A percentile compares a stretch with the other conserved stretches of the same genome.
Conservation (phyloP, 1,284 basidiomycete species). For the Schizophyllum amplum region DNA sequence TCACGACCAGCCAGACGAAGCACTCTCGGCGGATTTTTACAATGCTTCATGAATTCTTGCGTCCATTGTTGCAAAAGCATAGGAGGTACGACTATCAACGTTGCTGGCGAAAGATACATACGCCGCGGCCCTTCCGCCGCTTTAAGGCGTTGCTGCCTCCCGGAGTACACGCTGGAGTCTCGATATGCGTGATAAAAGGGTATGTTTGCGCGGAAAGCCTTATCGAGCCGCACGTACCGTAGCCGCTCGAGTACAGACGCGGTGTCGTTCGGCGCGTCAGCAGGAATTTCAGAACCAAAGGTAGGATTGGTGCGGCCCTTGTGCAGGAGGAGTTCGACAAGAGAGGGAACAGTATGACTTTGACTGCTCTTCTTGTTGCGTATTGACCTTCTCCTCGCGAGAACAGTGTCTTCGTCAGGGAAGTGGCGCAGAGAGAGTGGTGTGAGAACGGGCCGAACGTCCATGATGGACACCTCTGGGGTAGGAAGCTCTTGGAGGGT, state of each 20-base stretch:
- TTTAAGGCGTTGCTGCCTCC: neutral
- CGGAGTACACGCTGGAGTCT: conserved; percentile 12
- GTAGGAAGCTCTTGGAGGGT: conserved; percentile 51
- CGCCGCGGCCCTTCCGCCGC: conserved; percentile 30
- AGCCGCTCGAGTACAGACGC: neutral
- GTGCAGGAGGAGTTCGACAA: conserved; percentile 57
- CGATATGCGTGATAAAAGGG: conserved; percentile 59
- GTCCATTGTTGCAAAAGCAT: conserved; percentile 77
- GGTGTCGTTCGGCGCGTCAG: neutral
- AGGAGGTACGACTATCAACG: conserved; percentile 71
- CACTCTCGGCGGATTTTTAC: conserved; percentile 46
- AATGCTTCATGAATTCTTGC: conserved; percentile 72
- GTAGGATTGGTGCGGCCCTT: conserved; percentile 33
- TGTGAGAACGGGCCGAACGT: conserved; percentile 47
- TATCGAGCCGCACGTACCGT: neutral
- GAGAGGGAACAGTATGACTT: conserved; percentile 38
- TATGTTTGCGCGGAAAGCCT: conserved; percentile 33
- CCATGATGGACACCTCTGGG: conserved; percentile 48
- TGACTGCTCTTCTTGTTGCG: conserved; percentile 12
- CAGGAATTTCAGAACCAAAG: conserved; percentile 19
- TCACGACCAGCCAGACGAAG: conserved; percentile 43
- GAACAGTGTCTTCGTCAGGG: conserved; percentile 32
- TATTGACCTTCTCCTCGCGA: conserved; percentile 32
- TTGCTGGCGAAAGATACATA: conserved; percentile 69
- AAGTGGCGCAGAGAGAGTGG: conserved; percentile 56